Conservation (phyloP, 768 basidiomycete genomes). For the Rhodotorula babjevae region DNA sequence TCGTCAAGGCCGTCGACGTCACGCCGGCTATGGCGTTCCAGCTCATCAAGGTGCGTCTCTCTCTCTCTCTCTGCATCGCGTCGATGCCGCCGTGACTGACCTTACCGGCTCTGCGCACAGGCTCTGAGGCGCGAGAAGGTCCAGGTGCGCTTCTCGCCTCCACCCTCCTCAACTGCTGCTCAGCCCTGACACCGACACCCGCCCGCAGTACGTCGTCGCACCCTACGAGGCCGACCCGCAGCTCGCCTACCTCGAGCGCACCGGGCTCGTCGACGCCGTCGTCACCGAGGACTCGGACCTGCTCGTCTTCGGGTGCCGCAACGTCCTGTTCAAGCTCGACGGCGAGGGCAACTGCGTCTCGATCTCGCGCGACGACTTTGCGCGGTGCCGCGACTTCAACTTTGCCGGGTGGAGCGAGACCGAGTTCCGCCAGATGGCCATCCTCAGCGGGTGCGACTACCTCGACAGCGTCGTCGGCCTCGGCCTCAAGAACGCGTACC, state of each 20-base stretch:
- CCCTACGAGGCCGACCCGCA: constrained; percentile 99
- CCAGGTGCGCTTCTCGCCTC: constrained; percentile 17
- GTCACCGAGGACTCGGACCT: constrained; percentile 97
- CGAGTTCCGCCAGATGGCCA: constrained; percentile 74
- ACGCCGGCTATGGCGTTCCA: constrained; percentile 97
- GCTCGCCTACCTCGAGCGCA: constrained; percentile 80
- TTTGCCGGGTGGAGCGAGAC: constrained; percentile 82
- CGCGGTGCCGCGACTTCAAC: constrained; percentile 60
- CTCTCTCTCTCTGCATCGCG: no score
- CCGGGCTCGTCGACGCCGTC: constrained; percentile 78
- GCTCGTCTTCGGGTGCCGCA: constrained; percentile 90
- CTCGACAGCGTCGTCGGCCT: constrained; percentile 83
- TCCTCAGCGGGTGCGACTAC: constrained; percentile 84
- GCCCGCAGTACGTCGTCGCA: constrained; percentile 70
- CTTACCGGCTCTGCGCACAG: constrained; percentile 50
- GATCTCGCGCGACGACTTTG: constrained; percentile 48
- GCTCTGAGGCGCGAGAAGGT: constrained; percentile 76
- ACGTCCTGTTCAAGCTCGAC: constrained; percentile 92
- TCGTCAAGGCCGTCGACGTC: constrained; percentile 86
- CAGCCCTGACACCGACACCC: rapidly evolving
- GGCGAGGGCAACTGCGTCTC: constrained; percentile 50
- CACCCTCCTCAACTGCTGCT: rapidly evolving
- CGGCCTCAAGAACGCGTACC: constrained; percentile 87
- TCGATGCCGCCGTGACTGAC: background rate
- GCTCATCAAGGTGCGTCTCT: constrained; percentile 72